Base-by-base conservation (phyloP, 768 basidiomycete species). In the Termitomyces eurrhizus region DNA sequence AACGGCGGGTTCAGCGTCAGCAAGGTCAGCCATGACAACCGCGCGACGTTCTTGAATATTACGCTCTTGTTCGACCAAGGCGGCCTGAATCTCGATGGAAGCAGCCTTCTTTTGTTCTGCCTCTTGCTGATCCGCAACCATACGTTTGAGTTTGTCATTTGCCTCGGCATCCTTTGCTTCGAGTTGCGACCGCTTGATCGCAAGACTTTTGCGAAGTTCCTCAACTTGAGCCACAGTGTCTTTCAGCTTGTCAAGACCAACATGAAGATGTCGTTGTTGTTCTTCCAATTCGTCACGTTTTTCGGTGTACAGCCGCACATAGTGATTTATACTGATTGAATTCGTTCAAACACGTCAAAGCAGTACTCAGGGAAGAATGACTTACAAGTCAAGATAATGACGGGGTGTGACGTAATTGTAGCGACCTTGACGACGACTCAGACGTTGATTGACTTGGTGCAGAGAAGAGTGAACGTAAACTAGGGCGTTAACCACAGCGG, bases 121-220 rank as follows among this genome's bases (percentile, higher is more conserved):
- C 70, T 98, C 96, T 70, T 98, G 96, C 74, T 99, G 96, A 73
- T 98, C 96, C 7, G 92, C 83, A 14, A 99, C 95, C 96, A 99
- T 98, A 59, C 93, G 92, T 73, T 92, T 89, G 44, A 99, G 82
- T 75, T 99, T 99, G 69, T 93, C 93, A 72, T 99, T 98, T 12
- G 97, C 97, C 74, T 98, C 93, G 1, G 86, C 86, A 67, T 97
- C 84, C 79, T 99, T 99, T 29, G 92, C 89, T 70, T 95, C 86
- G 35, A 99, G 83, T 67, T 98, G 95, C 3, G 89, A 85, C 21
- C 93, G 87, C 74, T 99, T 99, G 67, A 89, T 88, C 2, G 97
- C 95, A 42, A 98, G 85, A 71, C 95, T 97, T 76, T 92, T 92
- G 57, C 96, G 85, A 32, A 99, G 83, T 68, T 98, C 92, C 74